Conservation (phyloP, 805 yeast genomes). For the Starmera quercuum region DNA sequence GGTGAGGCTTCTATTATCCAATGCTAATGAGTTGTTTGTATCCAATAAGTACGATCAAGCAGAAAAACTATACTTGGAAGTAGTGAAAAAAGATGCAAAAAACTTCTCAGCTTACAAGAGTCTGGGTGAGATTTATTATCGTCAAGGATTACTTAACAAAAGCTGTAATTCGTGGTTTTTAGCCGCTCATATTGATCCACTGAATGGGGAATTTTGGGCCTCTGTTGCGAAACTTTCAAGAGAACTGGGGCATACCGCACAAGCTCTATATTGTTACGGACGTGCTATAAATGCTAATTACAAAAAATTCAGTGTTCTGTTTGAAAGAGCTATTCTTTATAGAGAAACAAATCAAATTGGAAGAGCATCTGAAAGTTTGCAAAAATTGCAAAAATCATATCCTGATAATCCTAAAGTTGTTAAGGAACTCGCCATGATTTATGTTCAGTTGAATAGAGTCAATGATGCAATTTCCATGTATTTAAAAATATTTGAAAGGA, state of each 20-base stretch:
- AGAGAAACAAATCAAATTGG: conserved; percentile 58
- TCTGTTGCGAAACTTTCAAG: conserved; percentile 62
- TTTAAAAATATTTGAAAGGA: conserved; percentile 52
- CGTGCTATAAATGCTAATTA: conserved; percentile 45
- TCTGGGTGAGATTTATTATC: conserved; percentile 73
- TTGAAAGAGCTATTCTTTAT: conserved; percentile 60
- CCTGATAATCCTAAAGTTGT: conserved; percentile 57
- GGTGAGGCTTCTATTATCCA: conserved; percentile 54
- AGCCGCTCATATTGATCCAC: conserved; percentile 71
- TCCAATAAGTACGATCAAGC: conserved; percentile 53
- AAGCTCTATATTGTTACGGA: conserved; percentile 73
- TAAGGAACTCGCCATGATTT: conserved; percentile 49
- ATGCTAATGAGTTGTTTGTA: conserved; percentile 79
- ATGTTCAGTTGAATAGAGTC: conserved; percentile 45
- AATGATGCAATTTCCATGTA: conserved; percentile 73
- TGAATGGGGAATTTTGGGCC: conserved; percentile 74
- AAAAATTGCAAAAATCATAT: conserved; percentile 42
- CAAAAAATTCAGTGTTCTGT: conserved; percentile 46
- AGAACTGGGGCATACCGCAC: conserved; percentile 60
- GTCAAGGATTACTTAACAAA: conserved; percentile 58
- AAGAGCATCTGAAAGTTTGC: conserved; percentile 69
- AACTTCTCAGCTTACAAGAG: conserved; percentile 83
- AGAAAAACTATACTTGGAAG: conserved; percentile 51
- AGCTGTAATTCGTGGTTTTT: conserved; percentile 77
- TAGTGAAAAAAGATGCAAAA: conserved; percentile 68